Evolutionary conservation across 306 rosid species (phyloP), one percentile per base, ranked within the genome.

Genomic region (Cicer chorassanicum): DNA sequence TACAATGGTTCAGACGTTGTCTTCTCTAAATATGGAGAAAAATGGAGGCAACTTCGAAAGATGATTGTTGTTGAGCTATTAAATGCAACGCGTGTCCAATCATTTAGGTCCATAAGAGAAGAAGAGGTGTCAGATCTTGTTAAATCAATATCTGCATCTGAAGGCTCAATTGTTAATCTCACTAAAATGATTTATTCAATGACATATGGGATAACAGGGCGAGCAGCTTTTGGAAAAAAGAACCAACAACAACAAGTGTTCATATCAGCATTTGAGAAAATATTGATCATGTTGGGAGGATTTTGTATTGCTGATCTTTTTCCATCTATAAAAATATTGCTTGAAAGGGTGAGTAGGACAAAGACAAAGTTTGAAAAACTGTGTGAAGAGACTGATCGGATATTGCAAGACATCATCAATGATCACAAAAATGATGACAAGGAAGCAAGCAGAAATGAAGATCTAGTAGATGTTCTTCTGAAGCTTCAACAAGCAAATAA

Each of bases 401-500:
- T 82, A 24, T 16, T 78, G 9, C 70, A 73, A 45, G 60, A 73
- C 18, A 78, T 82, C 6, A 2, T 77, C 2, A 41, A 48, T 0
- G 68, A 78, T 16, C 82, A 82, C 53, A 81, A 3, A 24, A 41
- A 57, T 9, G 44, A 3, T 11, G 15, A n/a, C 3, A 2, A 12
- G 13, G 49, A 71, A 53, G 59, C 1, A 19, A 19, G 7, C 2
- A 18, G 8, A 44, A 39, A 21, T 50, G 82, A 81, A 29, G 75
- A 77, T 55, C 43, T 81, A 8, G 44, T 80, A 39, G 80, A 84
- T 73, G 75, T 34, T 49, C 78, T 81, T 39, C 83, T 84, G 40
- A 68, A 48, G 44, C 9, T 62, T 73, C 82, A 77, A 49, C 19
- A 59, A 7, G 69, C 19, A 3, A 56, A 62, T 7, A 74, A 72